These are phyloP conservation scores for Begonia peltatifolia DNA, from an alignment of 306 rosid genomes.

Conservation along the genomic window DNA sequence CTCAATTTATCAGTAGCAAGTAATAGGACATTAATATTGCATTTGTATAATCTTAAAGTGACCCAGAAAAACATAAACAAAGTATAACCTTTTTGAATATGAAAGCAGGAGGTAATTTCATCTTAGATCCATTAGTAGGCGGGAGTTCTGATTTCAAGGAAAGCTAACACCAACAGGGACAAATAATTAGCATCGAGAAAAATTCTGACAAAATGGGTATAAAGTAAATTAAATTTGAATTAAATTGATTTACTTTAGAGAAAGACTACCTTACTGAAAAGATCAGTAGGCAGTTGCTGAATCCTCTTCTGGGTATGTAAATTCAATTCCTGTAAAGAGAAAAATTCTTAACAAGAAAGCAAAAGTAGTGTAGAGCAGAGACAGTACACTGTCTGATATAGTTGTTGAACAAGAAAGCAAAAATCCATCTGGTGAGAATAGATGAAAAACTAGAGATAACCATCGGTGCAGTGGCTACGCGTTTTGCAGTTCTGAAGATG, in stretches of 20 bases:
- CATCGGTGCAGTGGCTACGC: slow-evolving; percentile 66
- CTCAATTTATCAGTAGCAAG: slow-evolving; percentile 23
- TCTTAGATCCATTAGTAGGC: slow-evolving; percentile 28
- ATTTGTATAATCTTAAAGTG: not conserved
- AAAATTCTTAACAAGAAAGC: slow-evolving; percentile 1
- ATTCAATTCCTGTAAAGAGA: slow-evolving; percentile 55
- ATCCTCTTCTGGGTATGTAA: slow-evolving; percentile 55
- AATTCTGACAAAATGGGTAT: no score
- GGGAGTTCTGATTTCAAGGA: slow-evolving; percentile 52
- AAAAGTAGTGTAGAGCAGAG: no score
- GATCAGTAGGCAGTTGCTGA: slow-evolving; percentile 61
- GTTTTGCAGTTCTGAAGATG: slow-evolving; percentile 64
- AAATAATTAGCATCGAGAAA: not conserved
- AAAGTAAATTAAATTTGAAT: no score
- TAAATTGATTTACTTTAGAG: no score
- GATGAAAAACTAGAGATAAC: slow-evolving; percentile 24
- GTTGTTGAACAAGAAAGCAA: not conserved
- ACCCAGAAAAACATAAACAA: not conserved
- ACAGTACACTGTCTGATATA: no score
- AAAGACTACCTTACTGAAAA: slow-evolving; percentile 66
- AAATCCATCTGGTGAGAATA: not conserved
- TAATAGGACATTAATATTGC: slow-evolving; percentile 3
- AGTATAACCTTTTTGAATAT: slow-evolving; percentile 42
- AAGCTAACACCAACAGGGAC: slow-evolving; percentile 26
- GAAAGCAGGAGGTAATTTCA: slow-evolving; percentile 26